phyloP scores from a whole-genome alignment of 2,329 filamentous ascomycete genomes.

The Colletotrichum sp. region DNA sequence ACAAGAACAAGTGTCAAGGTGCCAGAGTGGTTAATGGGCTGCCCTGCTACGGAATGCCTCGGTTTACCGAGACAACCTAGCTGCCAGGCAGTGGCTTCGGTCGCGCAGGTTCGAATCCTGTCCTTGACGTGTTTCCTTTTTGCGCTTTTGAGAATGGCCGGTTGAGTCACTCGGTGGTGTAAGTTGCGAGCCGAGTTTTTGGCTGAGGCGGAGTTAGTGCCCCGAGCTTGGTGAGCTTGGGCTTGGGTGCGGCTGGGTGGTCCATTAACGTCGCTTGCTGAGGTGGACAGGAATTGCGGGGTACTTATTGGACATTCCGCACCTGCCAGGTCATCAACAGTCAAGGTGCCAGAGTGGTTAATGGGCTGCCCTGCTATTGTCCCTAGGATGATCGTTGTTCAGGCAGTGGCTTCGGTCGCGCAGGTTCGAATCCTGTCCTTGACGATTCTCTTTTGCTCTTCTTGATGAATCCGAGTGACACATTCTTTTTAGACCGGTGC shows the following conservation, averaged over 20 bases:
- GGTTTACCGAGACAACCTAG: background rate
- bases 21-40: conserved; percentile 23
- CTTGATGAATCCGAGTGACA: background rate
- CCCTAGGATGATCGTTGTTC: background rate
- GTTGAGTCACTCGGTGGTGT: background rate
- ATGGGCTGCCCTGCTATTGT: conserved; percentile 8
- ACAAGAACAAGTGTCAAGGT: background rate
- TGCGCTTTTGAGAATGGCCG: background rate
- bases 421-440: conserved; percentile 10
- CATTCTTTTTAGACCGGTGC: background rate
- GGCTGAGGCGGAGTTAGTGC: background rate
- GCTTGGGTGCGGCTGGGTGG: no score
- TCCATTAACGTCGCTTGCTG: background rate
- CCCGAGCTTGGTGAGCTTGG: background rate
- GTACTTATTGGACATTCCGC: background rate
- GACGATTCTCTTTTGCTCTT: background rate
- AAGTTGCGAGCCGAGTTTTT: background rate
- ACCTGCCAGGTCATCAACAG: fast-evolving
- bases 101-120: conserved; percentile 22
- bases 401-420: conserved; percentile 12
- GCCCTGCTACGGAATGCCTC: conserved; percentile 10
- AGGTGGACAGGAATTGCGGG: background rate
- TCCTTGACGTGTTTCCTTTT: conserved; percentile 7
- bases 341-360: conserved; percentile 14
- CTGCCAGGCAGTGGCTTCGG: conserved; percentile 21